These are phyloP conservation scores for Saccharum spontaneum DNA, from an alignment of 176 grass and related monocot genomes.

Conservation along the genomic window DNA sequence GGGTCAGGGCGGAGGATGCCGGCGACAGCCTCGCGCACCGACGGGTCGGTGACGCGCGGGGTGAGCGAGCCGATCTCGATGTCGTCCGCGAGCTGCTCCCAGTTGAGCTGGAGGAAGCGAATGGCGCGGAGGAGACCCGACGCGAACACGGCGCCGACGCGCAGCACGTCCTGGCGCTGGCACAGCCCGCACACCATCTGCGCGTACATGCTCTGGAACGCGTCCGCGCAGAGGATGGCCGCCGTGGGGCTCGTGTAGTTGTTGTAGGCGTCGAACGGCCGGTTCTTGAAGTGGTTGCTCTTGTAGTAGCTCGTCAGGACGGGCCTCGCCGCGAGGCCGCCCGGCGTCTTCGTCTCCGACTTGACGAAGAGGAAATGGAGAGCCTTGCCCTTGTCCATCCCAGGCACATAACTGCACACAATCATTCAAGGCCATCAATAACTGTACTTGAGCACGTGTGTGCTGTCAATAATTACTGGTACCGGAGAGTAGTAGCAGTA, in stretches of 20 bases:
- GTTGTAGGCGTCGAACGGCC: constrained; percentile 77
- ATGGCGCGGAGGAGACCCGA: constrained; percentile 94
- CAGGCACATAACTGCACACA: constrained; percentile 63
- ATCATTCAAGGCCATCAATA: constrained; percentile 22
- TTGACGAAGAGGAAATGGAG: constrained; percentile 98
- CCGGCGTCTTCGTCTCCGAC: constrained; percentile 86
- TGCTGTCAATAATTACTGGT: neutral
- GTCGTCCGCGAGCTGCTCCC: constrained; percentile 70
- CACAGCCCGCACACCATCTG: constrained; percentile 94
- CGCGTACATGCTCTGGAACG: constrained; percentile 99
- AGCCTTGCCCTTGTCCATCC: constrained; percentile 87
- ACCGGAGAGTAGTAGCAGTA: neutral
- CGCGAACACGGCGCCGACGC: constrained; percentile 94
- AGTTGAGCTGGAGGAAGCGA: constrained; percentile 93
- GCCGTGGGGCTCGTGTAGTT: constrained; percentile 90
- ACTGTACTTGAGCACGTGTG: neutral
- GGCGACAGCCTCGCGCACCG: constrained; percentile 68
- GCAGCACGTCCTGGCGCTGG: constrained; percentile 86
- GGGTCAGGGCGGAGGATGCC: constrained; percentile 60
- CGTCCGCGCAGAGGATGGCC: constrained; percentile 88
- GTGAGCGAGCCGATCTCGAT: constrained; percentile 59
- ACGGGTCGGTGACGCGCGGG: constrained; percentile 59
- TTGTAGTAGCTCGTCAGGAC: constrained; percentile 99
- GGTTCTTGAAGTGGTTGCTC: constrained; percentile 88
- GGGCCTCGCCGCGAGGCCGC: constrained; percentile 77